Evolutionary conservation across 768 basidiomycete species (phyloP), one percentile per base, ranked within the genome.

Genomic region (Lyophyllum semitale): DNA sequence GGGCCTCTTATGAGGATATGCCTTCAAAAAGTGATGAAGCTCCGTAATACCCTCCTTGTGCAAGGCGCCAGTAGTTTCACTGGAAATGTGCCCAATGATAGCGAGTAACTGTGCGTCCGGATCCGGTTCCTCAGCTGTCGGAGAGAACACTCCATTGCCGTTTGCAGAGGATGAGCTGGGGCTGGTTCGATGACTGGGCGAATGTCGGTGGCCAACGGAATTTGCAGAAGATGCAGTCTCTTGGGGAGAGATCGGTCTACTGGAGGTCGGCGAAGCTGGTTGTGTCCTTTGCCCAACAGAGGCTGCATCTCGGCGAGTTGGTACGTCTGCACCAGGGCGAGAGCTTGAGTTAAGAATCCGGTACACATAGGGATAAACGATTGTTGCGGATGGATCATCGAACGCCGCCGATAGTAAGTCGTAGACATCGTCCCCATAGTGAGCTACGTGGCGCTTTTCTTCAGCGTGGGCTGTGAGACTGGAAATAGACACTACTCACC

Each of bases 31-130:
- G 32, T 93, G 88, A 68, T 98, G 93, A 22, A 99, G 76, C 63
- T 95, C 93, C 3, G 93, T 95, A 53, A 98, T 95, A 3, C 93
- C 93, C 69, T 96, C 93, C 71, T 94, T 94, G 69, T 94, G 91
- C 73, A 93, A 76, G 15, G 91, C 90, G 15, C 90, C 91, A 4
- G 92, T 91, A 22, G 91, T 91, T 73, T 93, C 89, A 67, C 88
- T 91, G 29, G 90, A 93, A 55, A 92, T 92, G 66, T 94, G 89
- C 38, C 85, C 87, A 63, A 94, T 91, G 61, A 95, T 90, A 12
- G 83, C 84, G 53, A 88, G 82, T 41, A 95, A 74, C 63, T 93
- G 88, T 11, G 84, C 87, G 66, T 95, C 93, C 11, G 91, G 90
- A 68, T 95, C 94, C 1, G 91, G 89, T 67, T 95, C 92, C 68